Evolutionary conservation across 345 rosid genomes (phyloP).

Genomic region (Camelina sativa): DNA sequence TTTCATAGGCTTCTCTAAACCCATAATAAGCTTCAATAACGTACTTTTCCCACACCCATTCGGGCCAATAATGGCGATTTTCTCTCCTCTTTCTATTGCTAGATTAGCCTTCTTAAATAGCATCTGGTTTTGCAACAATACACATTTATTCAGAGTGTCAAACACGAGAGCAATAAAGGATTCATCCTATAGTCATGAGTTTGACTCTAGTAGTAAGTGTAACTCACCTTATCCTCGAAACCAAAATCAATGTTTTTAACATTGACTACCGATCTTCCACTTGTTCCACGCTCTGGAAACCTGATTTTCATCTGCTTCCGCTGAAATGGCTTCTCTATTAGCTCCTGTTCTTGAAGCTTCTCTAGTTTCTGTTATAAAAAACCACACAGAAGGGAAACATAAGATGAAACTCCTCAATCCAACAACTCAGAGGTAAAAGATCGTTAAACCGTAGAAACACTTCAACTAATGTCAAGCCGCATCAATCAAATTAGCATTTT

Average conservation of each 20-base stretch:
- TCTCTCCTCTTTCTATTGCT: constrained; percentile 80
- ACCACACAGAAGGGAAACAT: constrained; percentile 21
- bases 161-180: constrained; percentile 7
- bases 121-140: constrained; percentile 51
- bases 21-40: constrained; percentile 83
- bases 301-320: constrained; percentile 92
- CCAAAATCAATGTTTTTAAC: constrained; percentile 74
- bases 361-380: constrained; percentile 69
- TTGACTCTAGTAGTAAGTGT: not conserved
- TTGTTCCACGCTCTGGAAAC: constrained; percentile 93
- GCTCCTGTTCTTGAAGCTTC: constrained; percentile 79
- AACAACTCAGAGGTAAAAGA: too few species aligned
- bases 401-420: constrained; percentile 8
- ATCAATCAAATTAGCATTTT: not conserved
- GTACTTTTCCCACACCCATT: constrained; percentile 98
- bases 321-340: constrained; percentile 88
- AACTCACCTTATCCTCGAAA: constrained; percentile 75
- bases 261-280: constrained; percentile 75
- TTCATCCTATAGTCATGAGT: not conserved
- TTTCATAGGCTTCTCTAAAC: constrained; percentile 64
- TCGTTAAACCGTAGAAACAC: too few species aligned
- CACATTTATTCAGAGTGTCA: constrained; percentile 20
- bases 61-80: constrained; percentile 89
- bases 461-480: not conserved
- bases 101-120: constrained; percentile 77